These are phyloP conservation scores for Aristolochia californica DNA, from an alignment of 164 flowering plant species.

Conservation along the genomic window DNA sequence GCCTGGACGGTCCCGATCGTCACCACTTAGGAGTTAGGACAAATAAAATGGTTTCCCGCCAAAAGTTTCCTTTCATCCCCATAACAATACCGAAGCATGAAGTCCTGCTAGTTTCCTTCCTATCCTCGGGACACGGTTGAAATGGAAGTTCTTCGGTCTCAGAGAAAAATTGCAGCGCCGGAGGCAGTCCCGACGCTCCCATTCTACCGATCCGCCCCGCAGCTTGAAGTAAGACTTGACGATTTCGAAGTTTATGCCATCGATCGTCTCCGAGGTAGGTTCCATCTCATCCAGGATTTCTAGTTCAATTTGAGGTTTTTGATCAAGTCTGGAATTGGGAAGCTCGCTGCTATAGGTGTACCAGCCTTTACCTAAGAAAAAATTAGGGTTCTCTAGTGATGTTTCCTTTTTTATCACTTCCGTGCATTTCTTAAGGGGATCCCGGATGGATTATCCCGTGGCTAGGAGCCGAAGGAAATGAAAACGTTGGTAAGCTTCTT, in stretches of 20 bases:
- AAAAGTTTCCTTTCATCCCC: background rate
- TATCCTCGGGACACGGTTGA: background rate
- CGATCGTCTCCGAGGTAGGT: conserved; percentile 79
- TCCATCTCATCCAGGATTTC: background rate
- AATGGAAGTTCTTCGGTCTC: conserved; percentile 53
- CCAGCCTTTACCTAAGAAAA: no score
- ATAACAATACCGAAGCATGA: background rate
- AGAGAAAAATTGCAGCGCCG: conserved; percentile 19
- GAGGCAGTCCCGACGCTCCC: conserved; percentile 38
- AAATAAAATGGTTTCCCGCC: conserved; percentile 16
- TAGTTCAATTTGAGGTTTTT: background rate
- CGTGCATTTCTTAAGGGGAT: conserved; percentile 68
- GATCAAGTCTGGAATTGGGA: no score
- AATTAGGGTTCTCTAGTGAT: background rate
- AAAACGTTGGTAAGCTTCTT: conserved; percentile 42
- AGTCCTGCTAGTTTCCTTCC: background rate
- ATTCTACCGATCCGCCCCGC: conserved; percentile 67
- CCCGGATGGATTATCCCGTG: conserved; percentile 81
- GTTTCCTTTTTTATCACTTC: conserved; percentile 3
- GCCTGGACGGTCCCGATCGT: background rate
- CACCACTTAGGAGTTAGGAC: background rate
- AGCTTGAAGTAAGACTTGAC: conserved; percentile 74
- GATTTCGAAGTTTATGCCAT: conserved; percentile 86
- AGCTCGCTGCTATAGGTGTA: no score
- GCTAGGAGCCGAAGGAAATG: conserved; percentile 78